Evolutionary conservation across 441 rosid genomes (phyloP), one percentile per base, ranked within the genome.

Genomic region (Capsella rubella): DNA sequence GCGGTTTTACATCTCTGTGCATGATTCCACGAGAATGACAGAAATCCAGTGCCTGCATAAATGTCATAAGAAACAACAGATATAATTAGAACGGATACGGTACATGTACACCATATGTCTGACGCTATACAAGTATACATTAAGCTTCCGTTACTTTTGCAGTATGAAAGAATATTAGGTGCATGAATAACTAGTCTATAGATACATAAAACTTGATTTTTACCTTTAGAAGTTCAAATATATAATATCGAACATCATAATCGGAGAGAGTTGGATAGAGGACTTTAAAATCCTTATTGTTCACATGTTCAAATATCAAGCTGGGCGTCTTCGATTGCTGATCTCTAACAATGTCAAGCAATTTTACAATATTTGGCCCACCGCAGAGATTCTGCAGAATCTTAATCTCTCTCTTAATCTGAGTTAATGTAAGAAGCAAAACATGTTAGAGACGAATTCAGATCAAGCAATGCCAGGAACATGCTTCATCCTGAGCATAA

Each of bases 1-100:
- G 99, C 0, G 98, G 99, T 80, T 91, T 95, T 66, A 95, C 99
- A 84, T 95, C 99, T 55, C 97, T 88, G 77, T 95, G 99, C 99
- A 95, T 93, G 47, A 95, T 95, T 64, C 99, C 99, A 81, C 90
- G 96, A 0, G 98, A 90, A 82, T 93, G 99, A 80, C 99, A 91
- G 76, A 85, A 91, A 79, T 93, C 99, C 87, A 95, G 80, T 4
- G 99, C 99, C 99, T 95, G 64, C 75, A 78, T 16, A 76, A 3
- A 16, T 14, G 31, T 69, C 15, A 10, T 4, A 7, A 12, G 27
- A 9, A 47, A 63, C 16, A 28, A 49, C 25, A 46, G 34, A 42
- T 28, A 54, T 10, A 50, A 13, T 56, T 8, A 4, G 6, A 39
- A 10, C 5, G 3, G 5, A 39, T 39, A 4, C 3, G 9, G 42